Conservation (phyloP, 2,329 filamentous ascomycete genomes). For the Aspergillus candidus region DNA sequence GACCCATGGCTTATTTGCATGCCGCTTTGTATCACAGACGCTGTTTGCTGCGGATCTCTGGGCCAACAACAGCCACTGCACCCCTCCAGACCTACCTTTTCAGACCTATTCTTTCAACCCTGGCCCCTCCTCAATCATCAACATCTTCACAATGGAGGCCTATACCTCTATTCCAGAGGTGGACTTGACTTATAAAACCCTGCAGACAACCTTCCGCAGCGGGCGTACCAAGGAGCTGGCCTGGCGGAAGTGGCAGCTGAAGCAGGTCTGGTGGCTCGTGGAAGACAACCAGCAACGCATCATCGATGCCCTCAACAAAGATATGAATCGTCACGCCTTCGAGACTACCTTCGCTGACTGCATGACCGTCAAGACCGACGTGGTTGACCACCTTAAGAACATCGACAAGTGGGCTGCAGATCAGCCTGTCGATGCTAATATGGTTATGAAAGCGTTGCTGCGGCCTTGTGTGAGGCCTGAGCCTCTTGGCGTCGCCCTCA, state of each 20-base stretch:
- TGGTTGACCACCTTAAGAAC: conserved; percentile 33
- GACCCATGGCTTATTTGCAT: too few relatives aligned
- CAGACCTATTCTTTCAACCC: too few relatives aligned
- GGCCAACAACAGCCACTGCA: too few relatives aligned
- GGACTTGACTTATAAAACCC: conserved; percentile 7
- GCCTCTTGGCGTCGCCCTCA: conserved; percentile 40
- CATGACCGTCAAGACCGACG: conserved; percentile 27
- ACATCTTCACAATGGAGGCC: background rate
- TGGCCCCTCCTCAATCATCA: too few relatives aligned
- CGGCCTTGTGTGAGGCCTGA: conserved; percentile 37
- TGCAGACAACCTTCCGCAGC: conserved; percentile 22
- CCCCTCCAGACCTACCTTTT: too few relatives aligned
- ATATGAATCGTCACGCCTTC: conserved; percentile 31
- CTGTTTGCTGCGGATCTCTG: too few relatives aligned
- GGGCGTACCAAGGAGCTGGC: conserved; percentile 32
- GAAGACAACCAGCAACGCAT: conserved; percentile 35
- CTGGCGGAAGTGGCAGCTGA: conserved; percentile 41
- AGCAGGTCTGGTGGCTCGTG: conserved; percentile 39
- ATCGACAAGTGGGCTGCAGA: conserved; percentile 39
- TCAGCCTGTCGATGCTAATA: conserved; percentile 20
- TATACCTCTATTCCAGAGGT: conserved; percentile 3
- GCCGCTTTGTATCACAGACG: too few relatives aligned
- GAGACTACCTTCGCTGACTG: conserved; percentile 32
- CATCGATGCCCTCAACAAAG: conserved; percentile 27
- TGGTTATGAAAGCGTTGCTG: conserved; percentile 25